Conservation (phyloP, 176 grass and related monocot genomes). For the Lolium multiflorum region DNA sequence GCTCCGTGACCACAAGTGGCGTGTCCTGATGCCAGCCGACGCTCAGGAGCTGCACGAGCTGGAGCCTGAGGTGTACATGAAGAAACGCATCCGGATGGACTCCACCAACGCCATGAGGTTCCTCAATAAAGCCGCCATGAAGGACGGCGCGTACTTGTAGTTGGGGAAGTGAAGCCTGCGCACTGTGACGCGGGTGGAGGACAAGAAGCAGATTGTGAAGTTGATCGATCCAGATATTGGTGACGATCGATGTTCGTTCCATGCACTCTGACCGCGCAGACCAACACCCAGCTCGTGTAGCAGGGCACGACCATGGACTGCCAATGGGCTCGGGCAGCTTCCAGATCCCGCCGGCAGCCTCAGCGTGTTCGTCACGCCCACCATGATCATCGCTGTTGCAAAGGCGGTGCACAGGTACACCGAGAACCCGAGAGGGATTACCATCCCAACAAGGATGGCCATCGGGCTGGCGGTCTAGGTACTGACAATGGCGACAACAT, state of each 20-base stretch:
- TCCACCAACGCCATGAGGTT: slow-evolving; percentile 49
- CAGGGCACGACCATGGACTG: slow-evolving; percentile 59
- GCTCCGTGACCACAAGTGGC: slow-evolving; percentile 41
- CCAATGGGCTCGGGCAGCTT: slow-evolving; percentile 41
- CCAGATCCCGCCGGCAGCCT: slow-evolving; percentile 69
- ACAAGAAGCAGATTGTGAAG: slow-evolving; percentile 56
- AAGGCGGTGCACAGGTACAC: slow-evolving; percentile 45
- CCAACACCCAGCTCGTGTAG: slow-evolving; percentile 70
- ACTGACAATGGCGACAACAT: slow-evolving; percentile 47
- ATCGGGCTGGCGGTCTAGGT: slow-evolving; percentile 43
- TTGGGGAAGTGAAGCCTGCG: slow-evolving; percentile 39
- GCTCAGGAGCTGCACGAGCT: slow-evolving; percentile 58
- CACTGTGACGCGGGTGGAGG: slow-evolving; percentile 65
- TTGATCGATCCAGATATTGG: slow-evolving; percentile 48
- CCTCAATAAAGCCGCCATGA: slow-evolving; percentile 67
- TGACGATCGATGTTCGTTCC: slow-evolving; percentile 59
- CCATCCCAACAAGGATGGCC: slow-evolving; percentile 55
- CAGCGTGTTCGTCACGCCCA: slow-evolving; percentile 49
- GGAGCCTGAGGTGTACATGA: slow-evolving; percentile 46
- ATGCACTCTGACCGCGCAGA: slow-evolving; percentile 57
- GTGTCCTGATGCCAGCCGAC: slow-evolving; percentile 17
- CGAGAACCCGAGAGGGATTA: slow-evolving; percentile 56
- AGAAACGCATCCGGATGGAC: slow-evolving; percentile 41
- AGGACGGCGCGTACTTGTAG: slow-evolving; percentile 1
- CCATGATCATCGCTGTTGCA: slow-evolving; percentile 49